Evolutionary conservation across 495 filamentous ascomycete species (phyloP).

Genomic region (Tuber microsphaerosporum): DNA sequence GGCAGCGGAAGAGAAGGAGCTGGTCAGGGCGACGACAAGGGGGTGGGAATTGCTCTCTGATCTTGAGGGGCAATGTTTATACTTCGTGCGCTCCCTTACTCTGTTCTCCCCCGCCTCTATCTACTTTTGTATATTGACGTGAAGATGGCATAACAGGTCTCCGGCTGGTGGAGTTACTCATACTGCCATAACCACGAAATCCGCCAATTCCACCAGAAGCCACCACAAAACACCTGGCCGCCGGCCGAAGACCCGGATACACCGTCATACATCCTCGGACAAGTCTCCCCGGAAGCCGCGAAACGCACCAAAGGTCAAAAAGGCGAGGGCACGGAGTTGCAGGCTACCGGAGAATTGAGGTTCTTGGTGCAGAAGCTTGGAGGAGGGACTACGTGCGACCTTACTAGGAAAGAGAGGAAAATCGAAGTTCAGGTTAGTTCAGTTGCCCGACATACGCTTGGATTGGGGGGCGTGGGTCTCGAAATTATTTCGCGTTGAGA

Average conservation of each 20-base stretch:
- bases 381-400: slow-evolving; percentile 82
- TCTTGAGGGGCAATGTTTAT: slow-evolving; percentile 81
- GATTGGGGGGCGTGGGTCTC: not conserved
- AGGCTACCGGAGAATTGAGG: slow-evolving; percentile 71
- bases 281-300: slow-evolving; percentile 40
- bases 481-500: not conserved
- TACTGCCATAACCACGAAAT: slow-evolving; percentile 88
- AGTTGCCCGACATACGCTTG: not conserved
- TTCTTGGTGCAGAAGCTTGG: slow-evolving; percentile 85
- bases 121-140: not conserved
- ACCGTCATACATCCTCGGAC: slow-evolving; percentile 68
- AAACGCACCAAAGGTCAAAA: slow-evolving; percentile 42
- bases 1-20: slow-evolving; percentile 74
- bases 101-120: not conserved
- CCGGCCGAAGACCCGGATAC: slow-evolving; percentile 67
- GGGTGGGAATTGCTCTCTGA: slow-evolving; percentile 86
- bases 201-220: slow-evolving; percentile 83
- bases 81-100: slow-evolving; percentile 52
- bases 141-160: slow-evolving; percentile 34
- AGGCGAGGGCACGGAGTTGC: slow-evolving; percentile 55
- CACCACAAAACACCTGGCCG: slow-evolving; percentile 60
- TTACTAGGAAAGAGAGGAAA: slow-evolving; percentile 74
- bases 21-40: slow-evolving; percentile 70
- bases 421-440: slow-evolving; percentile 64
- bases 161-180: slow-evolving; percentile 94